These are phyloP conservation scores for Mucor circinelloides DNA, from an alignment of 371 early-diverging fungal genomes.

Conservation along the genomic window DNA sequence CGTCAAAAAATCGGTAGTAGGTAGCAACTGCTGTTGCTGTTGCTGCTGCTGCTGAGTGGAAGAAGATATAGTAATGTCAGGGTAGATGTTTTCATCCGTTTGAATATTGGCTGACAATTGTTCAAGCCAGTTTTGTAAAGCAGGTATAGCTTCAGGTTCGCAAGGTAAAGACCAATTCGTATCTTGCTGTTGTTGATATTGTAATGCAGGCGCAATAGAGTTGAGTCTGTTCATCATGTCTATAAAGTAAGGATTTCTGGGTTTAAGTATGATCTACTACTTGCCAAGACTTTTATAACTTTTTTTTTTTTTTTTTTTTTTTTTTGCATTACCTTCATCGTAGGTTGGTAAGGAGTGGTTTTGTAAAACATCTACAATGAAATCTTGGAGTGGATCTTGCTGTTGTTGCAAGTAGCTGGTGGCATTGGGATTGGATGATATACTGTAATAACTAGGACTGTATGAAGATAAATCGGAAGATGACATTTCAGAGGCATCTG, in stretches of 20 bases:
- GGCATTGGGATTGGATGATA: background rate
- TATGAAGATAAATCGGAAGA: constrained; percentile 22
- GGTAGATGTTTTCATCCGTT: constrained; percentile 34
- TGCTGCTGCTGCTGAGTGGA: background rate
- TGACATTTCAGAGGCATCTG: background rate
- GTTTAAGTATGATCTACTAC: background rate
- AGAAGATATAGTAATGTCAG: constrained; percentile 3
- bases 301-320: constrained; percentile 4
- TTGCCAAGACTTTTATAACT: constrained; percentile 2
- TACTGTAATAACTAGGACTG: constrained; percentile 16
- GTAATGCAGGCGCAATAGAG: constrained; percentile 26
- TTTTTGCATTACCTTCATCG: constrained; percentile 41
- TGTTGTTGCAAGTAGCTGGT: background rate
- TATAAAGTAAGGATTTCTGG: constrained; percentile 24
- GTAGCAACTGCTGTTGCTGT: background rate
- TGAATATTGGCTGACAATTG: constrained; percentile 49
- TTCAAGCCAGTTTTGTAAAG: constrained; percentile 53
- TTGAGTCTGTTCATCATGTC: constrained; percentile 56
- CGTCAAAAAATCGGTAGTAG: background rate
- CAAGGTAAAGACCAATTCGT: constrained; percentile 36
- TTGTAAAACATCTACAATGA: constrained; percentile 48
- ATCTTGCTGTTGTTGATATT: constrained; percentile 26
- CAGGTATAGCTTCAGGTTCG: constrained; percentile 41
- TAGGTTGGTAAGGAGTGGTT: constrained; percentile 46
- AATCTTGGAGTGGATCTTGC: constrained; percentile 41